These are phyloP conservation scores for Beauveria caledonica DNA, from an alignment of 2,329 filamentous ascomycete genomes.

Conservation along the genomic window DNA sequence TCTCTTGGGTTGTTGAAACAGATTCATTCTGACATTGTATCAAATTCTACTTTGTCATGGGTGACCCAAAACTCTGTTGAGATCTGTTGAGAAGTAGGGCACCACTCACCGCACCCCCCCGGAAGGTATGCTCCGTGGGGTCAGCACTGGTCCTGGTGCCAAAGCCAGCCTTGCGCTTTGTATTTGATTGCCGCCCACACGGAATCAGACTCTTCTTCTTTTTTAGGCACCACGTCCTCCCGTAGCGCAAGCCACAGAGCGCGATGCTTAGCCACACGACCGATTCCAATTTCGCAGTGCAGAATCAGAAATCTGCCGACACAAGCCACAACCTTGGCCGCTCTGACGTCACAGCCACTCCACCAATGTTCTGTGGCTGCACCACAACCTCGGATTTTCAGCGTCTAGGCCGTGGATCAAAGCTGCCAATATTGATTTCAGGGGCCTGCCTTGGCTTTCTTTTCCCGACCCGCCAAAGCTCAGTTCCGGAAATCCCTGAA, in stretches of 20 bases:
- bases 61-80: no score
- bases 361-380: not conserved
- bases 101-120: no score
- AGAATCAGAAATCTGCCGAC: not conserved
- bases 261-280: not conserved
- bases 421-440: not conserved
- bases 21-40: no score
- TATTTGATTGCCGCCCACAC: not conserved
- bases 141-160: not conserved
- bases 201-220: not conserved
- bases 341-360: constrained; percentile 4
- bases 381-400: not conserved
- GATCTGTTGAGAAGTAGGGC: no score
- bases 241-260: not conserved
- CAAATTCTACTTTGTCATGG: no score
- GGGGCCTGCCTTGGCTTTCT: not conserved
- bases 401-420: not conserved
- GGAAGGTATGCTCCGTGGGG: no score
- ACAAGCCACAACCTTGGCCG: not conserved
- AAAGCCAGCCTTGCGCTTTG: not conserved
- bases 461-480: not conserved
- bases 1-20: no score
- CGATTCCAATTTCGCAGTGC: not conserved
- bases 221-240: not conserved
- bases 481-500: constrained; percentile 2